Conservation (phyloP, 164 flowering plant species). For the grape (Vitis vinifera) region DNA sequence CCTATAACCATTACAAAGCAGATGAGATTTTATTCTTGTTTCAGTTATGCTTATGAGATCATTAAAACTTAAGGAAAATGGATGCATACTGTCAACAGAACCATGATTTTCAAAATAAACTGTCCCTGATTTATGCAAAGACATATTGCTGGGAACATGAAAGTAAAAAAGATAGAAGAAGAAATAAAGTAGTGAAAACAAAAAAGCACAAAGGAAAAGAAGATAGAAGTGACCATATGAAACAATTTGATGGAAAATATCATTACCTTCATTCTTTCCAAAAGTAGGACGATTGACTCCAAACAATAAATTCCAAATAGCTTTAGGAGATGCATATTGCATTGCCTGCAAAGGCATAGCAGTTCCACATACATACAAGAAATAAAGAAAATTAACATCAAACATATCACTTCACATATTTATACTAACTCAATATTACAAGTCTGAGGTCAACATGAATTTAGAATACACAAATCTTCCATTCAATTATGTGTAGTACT, state of each 20-base stretch:
- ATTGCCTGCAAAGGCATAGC: conserved; percentile 65
- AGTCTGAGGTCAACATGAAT: conserved; percentile 2
- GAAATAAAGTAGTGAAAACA: background rate
- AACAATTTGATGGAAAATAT: background rate
- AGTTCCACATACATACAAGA: conserved; percentile 20
- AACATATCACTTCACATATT: background rate
- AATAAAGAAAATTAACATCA: conserved; percentile 3
- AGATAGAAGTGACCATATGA: background rate
- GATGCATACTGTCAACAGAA: background rate
- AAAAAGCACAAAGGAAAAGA: background rate
- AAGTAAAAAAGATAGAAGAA: conserved; percentile 1
- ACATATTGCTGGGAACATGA: background rate
- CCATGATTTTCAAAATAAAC: background rate
- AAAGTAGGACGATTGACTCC: conserved; percentile 57
- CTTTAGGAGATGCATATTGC: conserved; percentile 95
- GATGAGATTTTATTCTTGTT: background rate
- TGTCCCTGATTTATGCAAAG: background rate
- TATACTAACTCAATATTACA: background rate
- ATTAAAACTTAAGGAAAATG: background rate
- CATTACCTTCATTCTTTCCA: conserved; percentile 49
- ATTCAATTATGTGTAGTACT: conserved; percentile 8
- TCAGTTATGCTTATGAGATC: background rate
- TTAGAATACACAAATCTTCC: too few species aligned
- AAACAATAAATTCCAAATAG: conserved; percentile 70
- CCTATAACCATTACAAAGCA: conserved; percentile 37